phyloP scores from a whole-genome alignment of 306 rosid genomes.

The Quercus alba region DNA sequence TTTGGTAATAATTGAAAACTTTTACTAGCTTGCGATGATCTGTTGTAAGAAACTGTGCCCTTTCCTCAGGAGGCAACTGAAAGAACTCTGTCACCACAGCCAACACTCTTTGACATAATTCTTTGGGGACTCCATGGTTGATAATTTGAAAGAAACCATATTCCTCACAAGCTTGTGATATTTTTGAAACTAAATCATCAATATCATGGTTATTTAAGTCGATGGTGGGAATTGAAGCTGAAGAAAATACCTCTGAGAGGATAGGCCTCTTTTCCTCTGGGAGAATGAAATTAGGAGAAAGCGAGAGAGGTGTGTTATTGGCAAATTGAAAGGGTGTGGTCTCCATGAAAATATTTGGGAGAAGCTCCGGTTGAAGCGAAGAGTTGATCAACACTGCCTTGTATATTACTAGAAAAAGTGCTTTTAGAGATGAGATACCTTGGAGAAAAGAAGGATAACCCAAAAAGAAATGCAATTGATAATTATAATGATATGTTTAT shows the following conservation, averaged over 20 bases:
- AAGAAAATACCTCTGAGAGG: constrained; percentile 30
- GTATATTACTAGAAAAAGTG: no score
- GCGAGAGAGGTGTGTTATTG: constrained; percentile 16
- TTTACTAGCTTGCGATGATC: constrained; percentile 31
- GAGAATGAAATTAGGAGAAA: constrained; percentile 34
- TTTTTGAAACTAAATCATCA: constrained; percentile 19
- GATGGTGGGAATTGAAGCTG: constrained; percentile 41
- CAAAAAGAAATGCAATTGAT: no score
- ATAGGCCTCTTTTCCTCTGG: constrained; percentile 41
- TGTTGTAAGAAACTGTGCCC: constrained; percentile 17
- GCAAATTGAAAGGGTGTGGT: constrained; percentile 32
- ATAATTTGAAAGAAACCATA: constrained; percentile 48
- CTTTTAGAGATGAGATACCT: no score
- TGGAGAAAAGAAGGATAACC: no score
- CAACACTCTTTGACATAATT: constrained; percentile 28
- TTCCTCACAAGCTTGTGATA: constrained; percentile 45
- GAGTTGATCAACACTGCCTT: no score
- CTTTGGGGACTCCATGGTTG: constrained; percentile 49
- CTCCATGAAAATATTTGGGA: not conserved
- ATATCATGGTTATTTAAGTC: constrained; percentile 24
- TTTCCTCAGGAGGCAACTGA: constrained; percentile 33
- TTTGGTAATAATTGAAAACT: constrained; percentile 25
- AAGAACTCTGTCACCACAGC: constrained; percentile 31
- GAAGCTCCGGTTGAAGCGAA: not conserved
- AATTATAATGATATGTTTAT: no score